Conservation (phyloP, 164 flowering plant species). For the Pachysandra terminalis region DNA sequence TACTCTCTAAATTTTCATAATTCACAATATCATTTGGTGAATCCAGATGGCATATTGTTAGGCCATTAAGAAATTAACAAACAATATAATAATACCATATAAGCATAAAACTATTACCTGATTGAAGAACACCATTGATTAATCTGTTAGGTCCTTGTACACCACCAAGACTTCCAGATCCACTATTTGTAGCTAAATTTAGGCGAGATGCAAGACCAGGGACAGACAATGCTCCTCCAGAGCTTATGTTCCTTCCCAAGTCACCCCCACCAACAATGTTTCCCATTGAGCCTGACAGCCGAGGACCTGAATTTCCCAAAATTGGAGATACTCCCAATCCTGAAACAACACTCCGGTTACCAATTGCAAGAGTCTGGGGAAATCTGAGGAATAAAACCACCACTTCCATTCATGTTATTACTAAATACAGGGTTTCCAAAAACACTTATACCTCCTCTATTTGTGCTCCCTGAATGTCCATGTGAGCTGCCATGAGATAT, state of each 20-base stretch:
- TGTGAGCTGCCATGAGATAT: conserved; percentile 30
- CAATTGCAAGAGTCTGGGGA: conserved; percentile 16
- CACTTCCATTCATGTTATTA: conserved; percentile 23
- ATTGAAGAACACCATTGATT: conserved; percentile 36
- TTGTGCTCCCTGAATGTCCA: conserved; percentile 36
- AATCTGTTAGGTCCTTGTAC: conserved; percentile 36
- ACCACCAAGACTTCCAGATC: conserved; percentile 24
- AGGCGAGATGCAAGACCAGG: conserved; percentile 39
- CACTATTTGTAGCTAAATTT: conserved; percentile 26
- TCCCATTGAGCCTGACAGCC: conserved; percentile 26
- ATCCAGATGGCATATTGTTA: not conserved
- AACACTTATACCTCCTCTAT: conserved; percentile 34
- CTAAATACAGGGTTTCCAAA: conserved; percentile 22
- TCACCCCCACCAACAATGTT: conserved; percentile 33
- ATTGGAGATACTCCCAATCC: conserved; percentile 31
- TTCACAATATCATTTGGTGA: too few species aligned
- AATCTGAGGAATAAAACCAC: conserved; percentile 28
- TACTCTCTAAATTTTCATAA: too few species aligned
- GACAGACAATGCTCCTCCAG: conserved; percentile 36
- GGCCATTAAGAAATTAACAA: not conserved
- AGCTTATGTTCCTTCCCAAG: conserved; percentile 26
- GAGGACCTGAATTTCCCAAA: conserved; percentile 34
- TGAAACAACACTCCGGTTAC: conserved; percentile 18
- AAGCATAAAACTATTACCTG: conserved; percentile 24
- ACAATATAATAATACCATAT: not conserved